phyloP scores from a whole-genome alignment of 139 green algal genomes.

The Pseudopediastrum boryanum region DNA sequence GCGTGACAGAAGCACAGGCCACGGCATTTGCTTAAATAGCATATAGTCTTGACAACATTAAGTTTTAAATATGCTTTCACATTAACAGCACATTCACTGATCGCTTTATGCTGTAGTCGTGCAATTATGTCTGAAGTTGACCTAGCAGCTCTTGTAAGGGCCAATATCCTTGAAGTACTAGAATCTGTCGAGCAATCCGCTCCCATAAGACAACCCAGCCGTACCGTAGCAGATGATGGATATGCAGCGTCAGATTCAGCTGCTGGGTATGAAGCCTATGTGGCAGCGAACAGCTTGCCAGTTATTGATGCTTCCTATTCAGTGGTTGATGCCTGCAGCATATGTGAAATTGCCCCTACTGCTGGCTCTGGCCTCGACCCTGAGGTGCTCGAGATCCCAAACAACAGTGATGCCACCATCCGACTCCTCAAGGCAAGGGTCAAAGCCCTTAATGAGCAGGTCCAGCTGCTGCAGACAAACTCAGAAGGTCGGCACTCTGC shows the following conservation, averaged over 20 bases:
- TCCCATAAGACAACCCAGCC: no score
- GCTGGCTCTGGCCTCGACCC: not conserved
- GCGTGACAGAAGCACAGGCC: no score
- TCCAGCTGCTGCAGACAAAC: no score
- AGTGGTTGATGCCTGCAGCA: no score
- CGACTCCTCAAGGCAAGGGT: constrained; percentile 65
- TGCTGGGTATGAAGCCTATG: not conserved
- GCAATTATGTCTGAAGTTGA: not conserved
- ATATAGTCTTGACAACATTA: no score
- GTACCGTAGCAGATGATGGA: not conserved
- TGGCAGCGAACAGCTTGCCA: not conserved
- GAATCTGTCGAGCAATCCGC: no score
- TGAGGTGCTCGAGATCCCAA: constrained; percentile 19
- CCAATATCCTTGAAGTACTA: constrained; percentile 34
- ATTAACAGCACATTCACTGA: no score
- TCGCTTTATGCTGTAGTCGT: no score
- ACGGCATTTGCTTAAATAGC: no score
- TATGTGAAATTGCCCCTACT: not conserved
- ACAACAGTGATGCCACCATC: constrained; percentile 35
- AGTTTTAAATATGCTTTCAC: no score
- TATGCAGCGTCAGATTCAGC: not conserved
- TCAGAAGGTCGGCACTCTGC: no score
- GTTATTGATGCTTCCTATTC: no score
- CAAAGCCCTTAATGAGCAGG: constrained; percentile 49
- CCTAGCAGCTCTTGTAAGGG: constrained; percentile 5